Base-by-base conservation (phyloP, 2,329 filamentous ascomycete species). In the Neospermospora avenae region DNA sequence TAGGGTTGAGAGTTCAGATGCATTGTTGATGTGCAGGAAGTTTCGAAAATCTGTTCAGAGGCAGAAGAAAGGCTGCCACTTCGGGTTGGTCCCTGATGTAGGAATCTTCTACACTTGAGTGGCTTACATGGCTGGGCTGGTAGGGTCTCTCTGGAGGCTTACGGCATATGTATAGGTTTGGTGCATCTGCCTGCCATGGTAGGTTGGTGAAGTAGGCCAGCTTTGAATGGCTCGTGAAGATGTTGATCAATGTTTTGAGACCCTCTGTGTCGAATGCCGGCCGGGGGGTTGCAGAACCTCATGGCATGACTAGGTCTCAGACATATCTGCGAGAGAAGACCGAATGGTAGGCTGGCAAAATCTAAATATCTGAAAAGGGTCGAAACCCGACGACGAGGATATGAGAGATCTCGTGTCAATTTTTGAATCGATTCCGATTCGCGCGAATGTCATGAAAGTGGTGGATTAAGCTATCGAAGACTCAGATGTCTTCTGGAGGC, bases 231-330 rank as follows among this genome's bases (percentile, higher is more conserved):
- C 51, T 54, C 41, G 35, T n/a, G 37, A 22, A 35, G 51, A 25
- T 54, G 35, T 54, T 41, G 37, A 54, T 54, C 41, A 54, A 54
- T 54, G 51, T 24, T 54, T 42, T 54, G 24, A 42, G 13, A 54
- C 51, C 51, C 51, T 54, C n/a, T 54, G 51, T 54, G 39, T 54
- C 51, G 39, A 54, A 54, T 54, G 51, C 51, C 51, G 51, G 35
- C 35, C 51, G 41, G 51, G 35, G 49, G 22, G 35, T 54, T 39
- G 28, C 25, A 42, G 24, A 41, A 18, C 7, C 22, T 54, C 51
- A 54, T 54, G 51, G 51, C 51, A 54, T 54, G 51, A 54, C 35
- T 22, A 4, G 34, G 16, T 22, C 51, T 54, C 49, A 52, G 34
- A 52, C 49, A 7, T 37, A 18, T 39, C 39, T 54, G 35, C 16